Percentiles rank a stretch among this genome's conserved stretches.
Conservation (phyloP, 176 grass and related monocot genomes). For the Phoenix dactylifera region DNA sequence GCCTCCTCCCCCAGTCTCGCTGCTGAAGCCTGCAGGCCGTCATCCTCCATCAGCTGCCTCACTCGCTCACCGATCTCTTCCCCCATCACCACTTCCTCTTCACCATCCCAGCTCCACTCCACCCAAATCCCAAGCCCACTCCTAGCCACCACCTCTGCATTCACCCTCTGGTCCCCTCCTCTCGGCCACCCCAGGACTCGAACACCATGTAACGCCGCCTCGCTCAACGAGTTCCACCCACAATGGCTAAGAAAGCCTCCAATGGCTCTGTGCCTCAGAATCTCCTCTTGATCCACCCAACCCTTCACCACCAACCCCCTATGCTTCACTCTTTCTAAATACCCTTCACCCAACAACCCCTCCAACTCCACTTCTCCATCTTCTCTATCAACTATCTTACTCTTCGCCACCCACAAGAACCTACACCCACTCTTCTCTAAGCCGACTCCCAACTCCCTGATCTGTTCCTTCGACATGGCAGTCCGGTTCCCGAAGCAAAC, state of each 20-base stretch:
- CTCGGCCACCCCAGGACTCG: constrained; percentile 45
- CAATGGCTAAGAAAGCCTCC: constrained; percentile 60
- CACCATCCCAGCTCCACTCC: constrained; percentile 49
- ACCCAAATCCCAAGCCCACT: constrained; percentile 39
- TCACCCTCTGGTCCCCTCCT: constrained; percentile 44
- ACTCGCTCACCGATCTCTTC: constrained; percentile 26
- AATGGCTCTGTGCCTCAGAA: constrained; percentile 40
- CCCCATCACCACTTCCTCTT: constrained; percentile 24
- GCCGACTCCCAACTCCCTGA: constrained; percentile 42
- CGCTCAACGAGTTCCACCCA: constrained; percentile 50
- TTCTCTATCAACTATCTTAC: constrained; percentile 28
- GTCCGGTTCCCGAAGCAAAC: constrained; percentile 54
- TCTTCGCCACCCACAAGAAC: constrained; percentile 74
- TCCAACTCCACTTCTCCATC: constrained; percentile 12
- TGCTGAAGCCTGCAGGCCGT: constrained; percentile 1
- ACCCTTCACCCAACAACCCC: constrained; percentile 30
- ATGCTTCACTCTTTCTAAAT: constrained; percentile 28
- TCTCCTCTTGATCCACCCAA: constrained; percentile 61
- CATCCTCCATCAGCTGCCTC: constrained; percentile 43
- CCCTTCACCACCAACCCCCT: constrained; percentile 37
- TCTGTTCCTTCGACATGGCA: constrained; percentile 22
- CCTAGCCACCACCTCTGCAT: constrained; percentile 20
- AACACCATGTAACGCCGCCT: constrained; percentile 36
- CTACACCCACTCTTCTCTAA: constrained; percentile 37
- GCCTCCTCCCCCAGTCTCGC: constrained; percentile 7